Evolutionary conservation across 257 asterid genomes (phyloP), one percentile per base, ranked within the genome.

Genomic region (Fraxinus americana): DNA sequence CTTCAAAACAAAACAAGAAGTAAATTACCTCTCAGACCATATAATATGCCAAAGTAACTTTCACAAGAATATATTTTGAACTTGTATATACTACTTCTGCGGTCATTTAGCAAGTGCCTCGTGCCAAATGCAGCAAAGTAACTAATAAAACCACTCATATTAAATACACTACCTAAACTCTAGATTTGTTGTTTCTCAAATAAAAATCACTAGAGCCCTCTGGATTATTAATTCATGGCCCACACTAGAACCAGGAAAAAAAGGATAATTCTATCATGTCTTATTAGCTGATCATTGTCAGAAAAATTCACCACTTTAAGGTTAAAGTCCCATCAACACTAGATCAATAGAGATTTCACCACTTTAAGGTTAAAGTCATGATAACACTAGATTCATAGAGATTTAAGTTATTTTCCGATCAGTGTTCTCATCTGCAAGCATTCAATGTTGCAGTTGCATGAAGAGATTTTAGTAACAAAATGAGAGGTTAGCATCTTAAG

Each of bases 401-500:
- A 72, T 57, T 57, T 39, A 39, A 39, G 66, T 72, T 12, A 48
- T 72, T 74, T 30, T 35, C 54, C 23, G 4, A 34, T 34, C 68
- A 50, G 48, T 9, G 14, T 13, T 32, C 2, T 52, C 32, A 4
- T 21, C 41, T 43, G 29, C 67, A 25, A 45, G 27, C 21, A 8
- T 16, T 23, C 6, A 8, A 9, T 50, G 30, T 30, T 45, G 76
- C 65, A 52, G 45, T 25, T n/a, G 75, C 41, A 59, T 75, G 45
- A 61, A 41, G 70, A 39, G 36, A 71, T 54, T 61, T 50, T 63
- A 77, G 71, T 25, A 41, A 10, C 70, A 34, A 78, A 72, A 29
- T 30, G 74, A 35, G 52, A 59, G 72, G 74, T 70, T n/a, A 70
- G 71, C 36, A 73, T 69, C 72, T 45, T 34, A 45, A 76, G 78